Conservation (phyloP, 2,329 filamentous ascomycete genomes). For the Penicillium sp. region DNA sequence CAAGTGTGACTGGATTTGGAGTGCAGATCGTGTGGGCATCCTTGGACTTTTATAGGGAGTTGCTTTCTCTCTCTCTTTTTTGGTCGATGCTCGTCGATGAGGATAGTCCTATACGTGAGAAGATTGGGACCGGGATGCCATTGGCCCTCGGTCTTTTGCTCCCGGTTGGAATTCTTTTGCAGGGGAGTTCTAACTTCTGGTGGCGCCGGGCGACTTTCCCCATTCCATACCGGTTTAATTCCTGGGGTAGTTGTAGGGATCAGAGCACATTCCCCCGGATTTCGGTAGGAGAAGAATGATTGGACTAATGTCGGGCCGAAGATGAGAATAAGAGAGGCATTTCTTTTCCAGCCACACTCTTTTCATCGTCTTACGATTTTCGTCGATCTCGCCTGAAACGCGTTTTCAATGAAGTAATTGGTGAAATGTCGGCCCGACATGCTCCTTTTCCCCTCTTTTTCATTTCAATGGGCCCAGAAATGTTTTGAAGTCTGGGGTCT, state of each 20-base stretch:
- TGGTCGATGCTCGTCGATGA: background rate
- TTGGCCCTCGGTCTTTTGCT: too few relatives aligned
- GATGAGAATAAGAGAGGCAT: background rate
- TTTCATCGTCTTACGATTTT: background rate
- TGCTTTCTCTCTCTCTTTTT: too few relatives aligned
- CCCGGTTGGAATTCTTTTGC: too few relatives aligned
- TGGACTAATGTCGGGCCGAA: conserved; percentile 1
- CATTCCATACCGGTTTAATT: background rate
- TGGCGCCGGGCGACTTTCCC: conserved; percentile 4
- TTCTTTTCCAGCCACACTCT: background rate
- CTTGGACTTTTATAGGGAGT: background rate
- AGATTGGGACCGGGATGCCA: background rate
- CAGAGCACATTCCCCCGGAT: conserved; percentile 5
- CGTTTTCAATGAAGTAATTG: background rate
- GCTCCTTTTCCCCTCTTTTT: background rate
- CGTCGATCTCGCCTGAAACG: too few relatives aligned
- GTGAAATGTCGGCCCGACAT: conserved; percentile 5
- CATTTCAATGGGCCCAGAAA: background rate
- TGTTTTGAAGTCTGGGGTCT: background rate
- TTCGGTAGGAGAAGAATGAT: background rate
- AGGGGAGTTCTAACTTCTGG: background rate
- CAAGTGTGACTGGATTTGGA: background rate
- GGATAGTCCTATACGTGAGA: background rate
- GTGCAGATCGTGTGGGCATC: background rate
- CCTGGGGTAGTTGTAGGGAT: background rate